Percentiles rank a stretch among this genome's conserved stretches.
These are phyloP conservation scores for Lenzites betulinus DNA, from an alignment of 768 basidiomycete species.

Conservation along the genomic window DNA sequence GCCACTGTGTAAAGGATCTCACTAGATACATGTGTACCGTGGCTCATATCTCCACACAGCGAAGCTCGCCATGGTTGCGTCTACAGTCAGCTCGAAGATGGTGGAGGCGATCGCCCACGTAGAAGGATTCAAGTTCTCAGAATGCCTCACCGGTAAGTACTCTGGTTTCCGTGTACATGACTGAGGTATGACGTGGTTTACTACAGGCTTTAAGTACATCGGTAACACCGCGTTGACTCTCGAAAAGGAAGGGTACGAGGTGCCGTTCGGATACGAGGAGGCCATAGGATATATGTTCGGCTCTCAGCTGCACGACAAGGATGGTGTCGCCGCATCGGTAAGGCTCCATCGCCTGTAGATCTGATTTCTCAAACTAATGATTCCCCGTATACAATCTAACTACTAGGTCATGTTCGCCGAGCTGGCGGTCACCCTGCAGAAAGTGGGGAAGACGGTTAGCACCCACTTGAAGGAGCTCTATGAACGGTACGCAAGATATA, in stretches of 20 bases:
- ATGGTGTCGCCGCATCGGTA: conserved; percentile 83
- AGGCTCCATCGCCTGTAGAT: conserved; percentile 7
- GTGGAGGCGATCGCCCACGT: conserved; percentile 68
- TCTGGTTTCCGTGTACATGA: neutral
- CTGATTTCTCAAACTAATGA: too few relatives aligned
- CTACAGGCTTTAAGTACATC: conserved; percentile 84
- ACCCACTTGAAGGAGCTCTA: conserved; percentile 66
- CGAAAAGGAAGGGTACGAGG: conserved; percentile 62
- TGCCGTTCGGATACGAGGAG: conserved; percentile 85
- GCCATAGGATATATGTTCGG: conserved; percentile 94
- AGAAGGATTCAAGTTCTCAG: conserved; percentile 83
- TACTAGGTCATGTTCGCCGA: conserved; percentile 67
- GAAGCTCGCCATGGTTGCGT: conserved; percentile 83
- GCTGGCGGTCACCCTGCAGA: conserved; percentile 54
- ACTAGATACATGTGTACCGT: neutral
- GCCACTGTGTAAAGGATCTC: conserved; percentile 38
- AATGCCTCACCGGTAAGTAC: conserved; percentile 77
- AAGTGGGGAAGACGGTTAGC: conserved; percentile 54
- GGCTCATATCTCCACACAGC: conserved; percentile 29
- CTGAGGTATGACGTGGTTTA: conserved; percentile 11
- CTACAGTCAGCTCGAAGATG: conserved; percentile 92
- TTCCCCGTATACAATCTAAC: neutral
- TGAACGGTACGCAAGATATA: conserved; percentile 42
- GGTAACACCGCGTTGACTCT: conserved; percentile 79
- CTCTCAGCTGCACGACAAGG: conserved; percentile 78